Conservation (phyloP, 805 yeast genomes). For the Cyberlindnera maritima region DNA sequence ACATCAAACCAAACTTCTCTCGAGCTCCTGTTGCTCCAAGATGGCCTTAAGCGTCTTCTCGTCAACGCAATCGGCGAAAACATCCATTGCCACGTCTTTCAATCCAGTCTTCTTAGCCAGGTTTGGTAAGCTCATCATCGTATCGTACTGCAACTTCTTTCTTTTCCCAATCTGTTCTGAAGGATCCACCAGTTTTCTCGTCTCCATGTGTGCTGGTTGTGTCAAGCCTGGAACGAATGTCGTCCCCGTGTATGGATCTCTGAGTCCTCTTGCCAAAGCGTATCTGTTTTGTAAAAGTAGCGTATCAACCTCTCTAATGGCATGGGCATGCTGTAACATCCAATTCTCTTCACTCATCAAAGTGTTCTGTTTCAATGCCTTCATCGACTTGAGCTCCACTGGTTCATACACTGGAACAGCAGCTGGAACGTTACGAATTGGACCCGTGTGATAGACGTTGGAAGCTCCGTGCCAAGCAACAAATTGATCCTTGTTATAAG, state of each 20-base stretch:
- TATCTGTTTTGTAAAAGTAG: constrained; percentile 56
- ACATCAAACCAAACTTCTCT: constrained; percentile 11
- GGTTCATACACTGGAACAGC: constrained; percentile 22
- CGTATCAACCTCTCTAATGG: constrained; percentile 70
- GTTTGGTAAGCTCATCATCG: constrained; percentile 45
- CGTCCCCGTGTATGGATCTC: constrained; percentile 85
- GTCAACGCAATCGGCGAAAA: constrained; percentile 57
- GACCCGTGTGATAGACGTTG: constrained; percentile 34
- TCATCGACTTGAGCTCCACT: constrained; percentile 24
- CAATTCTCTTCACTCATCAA: constrained; percentile 65
- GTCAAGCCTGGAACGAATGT: constrained; percentile 69
- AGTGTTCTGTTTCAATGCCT: constrained; percentile 18
- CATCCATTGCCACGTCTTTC: constrained; percentile 49
- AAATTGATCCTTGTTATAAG: constrained; percentile 47
- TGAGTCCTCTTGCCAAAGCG: constrained; percentile 54
- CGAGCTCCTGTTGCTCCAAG: constrained; percentile 47
- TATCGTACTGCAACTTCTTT: constrained; percentile 42
- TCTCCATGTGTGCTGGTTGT: constrained; percentile 54
- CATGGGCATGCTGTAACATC: constrained; percentile 82
- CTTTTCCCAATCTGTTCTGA: constrained; percentile 23
- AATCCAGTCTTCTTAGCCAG: constrained; percentile 63
- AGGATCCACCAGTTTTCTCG: constrained; percentile 26
- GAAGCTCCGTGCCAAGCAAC: constrained; percentile 53
- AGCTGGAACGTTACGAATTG: constrained; percentile 7
- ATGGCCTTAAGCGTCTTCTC: constrained; percentile 61